Conservation (phyloP, 352 stramenopile genomes). For the Thraustochytrium aureum region DNA sequence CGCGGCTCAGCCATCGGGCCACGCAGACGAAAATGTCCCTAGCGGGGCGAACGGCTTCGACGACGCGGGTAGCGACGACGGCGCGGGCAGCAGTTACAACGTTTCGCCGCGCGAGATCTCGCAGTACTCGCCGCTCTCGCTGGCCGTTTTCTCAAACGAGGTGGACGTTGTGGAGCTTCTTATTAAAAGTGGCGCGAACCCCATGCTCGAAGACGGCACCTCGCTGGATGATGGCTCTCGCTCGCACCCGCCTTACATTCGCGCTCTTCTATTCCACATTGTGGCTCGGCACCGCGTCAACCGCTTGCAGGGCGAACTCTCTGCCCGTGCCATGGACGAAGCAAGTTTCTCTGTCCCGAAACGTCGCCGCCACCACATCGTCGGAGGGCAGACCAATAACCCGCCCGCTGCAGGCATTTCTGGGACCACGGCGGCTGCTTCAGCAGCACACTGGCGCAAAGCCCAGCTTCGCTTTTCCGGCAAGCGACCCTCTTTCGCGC, state of each 20-base stretch:
- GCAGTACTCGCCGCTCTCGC: conserved; percentile 33
- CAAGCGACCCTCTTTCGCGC: neutral
- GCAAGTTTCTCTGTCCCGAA: neutral
- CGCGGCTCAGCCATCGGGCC: too few species aligned
- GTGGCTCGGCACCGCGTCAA: neutral
- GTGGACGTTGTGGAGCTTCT: conserved; percentile 15
- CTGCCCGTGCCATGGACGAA: neutral
- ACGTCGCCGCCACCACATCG: too few species aligned
- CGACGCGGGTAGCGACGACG: neutral
- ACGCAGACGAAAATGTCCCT: too few species aligned
- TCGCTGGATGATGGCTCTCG: neutral
- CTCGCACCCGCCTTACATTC: conserved; percentile 1
- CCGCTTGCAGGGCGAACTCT: neutral
- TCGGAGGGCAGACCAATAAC: neutral
- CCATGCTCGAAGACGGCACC: conserved; percentile 13
- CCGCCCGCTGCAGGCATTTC: neutral
- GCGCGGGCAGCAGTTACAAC: neutral
- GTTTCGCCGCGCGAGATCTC: too few species aligned
- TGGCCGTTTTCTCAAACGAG: conserved; percentile 8
- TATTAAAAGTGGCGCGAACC: conserved; percentile 14
- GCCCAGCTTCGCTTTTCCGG: too few species aligned
- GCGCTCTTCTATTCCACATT: conserved; percentile 25
- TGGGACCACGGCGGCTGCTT: neutral
- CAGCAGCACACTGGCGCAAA: too few species aligned
- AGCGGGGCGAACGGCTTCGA: neutral